Conservation (phyloP, 1,139 yeast genomes). For the Sugiyamaella pinicola region DNA sequence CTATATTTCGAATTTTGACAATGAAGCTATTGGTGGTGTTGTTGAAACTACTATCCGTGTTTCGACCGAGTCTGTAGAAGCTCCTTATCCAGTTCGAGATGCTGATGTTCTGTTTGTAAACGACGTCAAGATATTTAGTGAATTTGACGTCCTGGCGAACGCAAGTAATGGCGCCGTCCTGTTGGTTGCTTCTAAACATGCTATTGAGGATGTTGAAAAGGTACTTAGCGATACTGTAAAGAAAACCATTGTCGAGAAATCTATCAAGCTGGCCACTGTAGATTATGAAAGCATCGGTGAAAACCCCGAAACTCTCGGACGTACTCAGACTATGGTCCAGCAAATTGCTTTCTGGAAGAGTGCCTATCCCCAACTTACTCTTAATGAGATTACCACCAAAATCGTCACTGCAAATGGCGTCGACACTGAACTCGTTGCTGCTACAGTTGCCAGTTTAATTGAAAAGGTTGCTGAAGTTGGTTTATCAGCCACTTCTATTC, state of each 20-base stretch:
- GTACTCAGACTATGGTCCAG: slow-evolving; percentile 70
- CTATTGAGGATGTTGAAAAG: slow-evolving; percentile 50
- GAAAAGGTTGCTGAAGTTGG: slow-evolving; percentile 42
- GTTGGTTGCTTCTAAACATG: slow-evolving; percentile 50
- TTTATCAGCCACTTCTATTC: slow-evolving; percentile 39
- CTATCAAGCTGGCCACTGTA: slow-evolving; percentile 50
- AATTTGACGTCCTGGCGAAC: slow-evolving; percentile 63
- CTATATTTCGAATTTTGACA: slow-evolving; percentile 70
- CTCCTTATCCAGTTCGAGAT: slow-evolving; percentile 50
- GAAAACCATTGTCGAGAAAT: slow-evolving; percentile 56
- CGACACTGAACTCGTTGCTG: slow-evolving; percentile 79
- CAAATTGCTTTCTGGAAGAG: slow-evolving; percentile 82
- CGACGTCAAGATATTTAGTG: slow-evolving; percentile 54
- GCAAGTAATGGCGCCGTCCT: slow-evolving; percentile 61
- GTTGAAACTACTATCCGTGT: slow-evolving; percentile 73
- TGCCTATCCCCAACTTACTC: slow-evolving; percentile 61
- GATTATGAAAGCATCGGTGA: slow-evolving; percentile 38
- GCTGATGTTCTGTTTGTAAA: slow-evolving; percentile 70
- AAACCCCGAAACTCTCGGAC: slow-evolving; percentile 67
- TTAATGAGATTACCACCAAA: slow-evolving; percentile 71
- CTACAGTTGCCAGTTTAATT: slow-evolving; percentile 70
- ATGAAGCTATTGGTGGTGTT: slow-evolving; percentile 70
- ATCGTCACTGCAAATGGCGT: slow-evolving; percentile 80
- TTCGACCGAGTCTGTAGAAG: slow-evolving; percentile 36
- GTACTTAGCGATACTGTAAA: slow-evolving; percentile 58